Base-by-base conservation (phyloP, 495 filamentous ascomycete genomes). In the Podospora tetraspora region DNA sequence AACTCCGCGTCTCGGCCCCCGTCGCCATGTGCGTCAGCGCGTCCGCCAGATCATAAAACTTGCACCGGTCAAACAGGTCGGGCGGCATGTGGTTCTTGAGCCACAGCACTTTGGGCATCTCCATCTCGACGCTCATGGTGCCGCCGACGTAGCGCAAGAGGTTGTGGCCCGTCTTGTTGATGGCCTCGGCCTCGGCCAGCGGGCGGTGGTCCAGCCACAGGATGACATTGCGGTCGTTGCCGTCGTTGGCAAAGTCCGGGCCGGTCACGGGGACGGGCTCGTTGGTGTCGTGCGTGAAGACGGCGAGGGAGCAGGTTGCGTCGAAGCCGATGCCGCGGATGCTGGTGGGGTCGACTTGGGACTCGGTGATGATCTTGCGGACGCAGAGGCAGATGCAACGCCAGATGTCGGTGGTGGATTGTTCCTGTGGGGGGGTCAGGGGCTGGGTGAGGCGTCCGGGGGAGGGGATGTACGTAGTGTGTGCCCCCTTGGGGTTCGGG, bases 81-180 rank as follows among this genome's bases (percentile, higher is more conserved):
- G 88, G 83, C n/a, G 95, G 91, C 95, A 99, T 97, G 79, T 97
- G 84, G 75, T 96, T 95, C 84, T 98, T 97, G 71, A 99, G 81
- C 95, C 95, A 99, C 25, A 98, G 83, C 1, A 97, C 92, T 75
- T 99, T 99, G 25, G 95, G 95, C 27, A 97, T 93, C 76, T 99
- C 95, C 95, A 99, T 99, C 82, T 99, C 95, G 71, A 96, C 91
- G 73, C 91, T 96, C 95, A 99, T 98, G 72, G 87, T 94, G 56
- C 95, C 94, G 60, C 95, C 95, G 6, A 99, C 94, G 78, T 97
- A 99, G 62, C 91, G 89, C 43, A 99, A 86, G n/a, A 99, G 83
- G 71, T 93, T 92, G 81, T 98, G 95, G 62, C 89, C 86, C 2
- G 95, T 97, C 16, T 88, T 88, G 80, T 98, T 98, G 82, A 99